Base-by-base conservation (phyloP, 2,329 filamentous ascomycete species). In the Trichophaea hybrida region DNA sequence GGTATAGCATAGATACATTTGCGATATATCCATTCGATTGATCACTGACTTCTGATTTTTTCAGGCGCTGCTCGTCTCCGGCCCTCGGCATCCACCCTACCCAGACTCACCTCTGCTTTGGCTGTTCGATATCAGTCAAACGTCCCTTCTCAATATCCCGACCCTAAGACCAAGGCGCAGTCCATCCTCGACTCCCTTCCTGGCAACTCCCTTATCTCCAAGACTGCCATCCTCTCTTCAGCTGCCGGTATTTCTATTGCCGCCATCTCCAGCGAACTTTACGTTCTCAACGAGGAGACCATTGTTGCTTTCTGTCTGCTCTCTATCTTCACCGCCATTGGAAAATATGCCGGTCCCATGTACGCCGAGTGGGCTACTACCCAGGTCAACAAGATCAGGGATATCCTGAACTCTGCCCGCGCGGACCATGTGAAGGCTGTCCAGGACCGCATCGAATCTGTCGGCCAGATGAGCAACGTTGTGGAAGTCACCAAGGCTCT, bases 191-290 rank as follows among this genome's bases (percentile, higher is more conserved):
- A 98, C 71, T 79, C 90, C 66, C 81, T 98, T 58, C 93, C 93
- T 71, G 93, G 94, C 70, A 95, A 82, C 81, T 91, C 81, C 72
- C 79, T 96, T 67, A 78, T 94, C 73, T 94, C 88, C 75, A 98
- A 98, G 85, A 89, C 88, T 69, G 93, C 93, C 71, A 91, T 96
- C 73, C 85, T 98, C 71, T 97, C 91, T 72, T 90, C 88, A 70
- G 85, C 85, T 67, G 88, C 93, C 71, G 91, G 86, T 77, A 76
- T 94, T 70, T 90, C 87, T 71, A 81, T 94, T 74, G 94, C 93
- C 73, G 93, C 89, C 72, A 89, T 98, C 77, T 94, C 87, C 84
- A 98, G 94, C 78, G 93, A 98, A 82, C 89, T 97, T 80, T 97
- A 96, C 77, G 89, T 98, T 74, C 81, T 98, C 77, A 98, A 98